Percentiles rank a stretch among this genome's conserved stretches.
phyloP scores from a whole-genome alignment of 495 filamentous ascomycete species.

The Talaromyces thailandensis region DNA sequence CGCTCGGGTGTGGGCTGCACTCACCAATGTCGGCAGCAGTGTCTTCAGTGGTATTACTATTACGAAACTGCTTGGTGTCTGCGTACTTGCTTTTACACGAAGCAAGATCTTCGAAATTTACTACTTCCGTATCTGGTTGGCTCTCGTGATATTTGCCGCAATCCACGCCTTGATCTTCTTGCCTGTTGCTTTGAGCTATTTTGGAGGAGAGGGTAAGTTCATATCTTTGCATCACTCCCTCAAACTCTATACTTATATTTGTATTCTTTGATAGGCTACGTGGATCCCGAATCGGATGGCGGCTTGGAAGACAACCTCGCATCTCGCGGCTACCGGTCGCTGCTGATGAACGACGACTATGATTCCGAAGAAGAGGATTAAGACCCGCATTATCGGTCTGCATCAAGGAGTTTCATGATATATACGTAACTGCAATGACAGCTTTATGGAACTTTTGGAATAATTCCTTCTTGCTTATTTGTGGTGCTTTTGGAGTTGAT shows the following conservation, averaged over 20 bases:
- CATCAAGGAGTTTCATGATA: not conserved
- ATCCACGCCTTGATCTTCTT: constrained; percentile 84
- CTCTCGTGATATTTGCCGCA: constrained; percentile 82
- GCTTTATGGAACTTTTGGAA: not conserved
- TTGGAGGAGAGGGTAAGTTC: constrained; percentile 68
- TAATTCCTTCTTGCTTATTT: not conserved
- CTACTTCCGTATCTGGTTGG: constrained; percentile 94
- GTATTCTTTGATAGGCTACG: constrained; percentile 47
- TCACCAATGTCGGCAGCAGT: constrained; percentile 86
- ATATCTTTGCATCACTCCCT: not conserved
- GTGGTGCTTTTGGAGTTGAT: not conserved
- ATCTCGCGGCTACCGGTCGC: constrained; percentile 38
- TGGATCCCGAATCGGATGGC: constrained; percentile 74
- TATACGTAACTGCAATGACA: not conserved
- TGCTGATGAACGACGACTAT: constrained; percentile 41
- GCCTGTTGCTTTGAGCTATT: constrained; percentile 78
- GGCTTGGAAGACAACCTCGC: constrained; percentile 79
- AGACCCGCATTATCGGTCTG: not conserved
- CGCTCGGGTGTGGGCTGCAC: constrained; percentile 78
- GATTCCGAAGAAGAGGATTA: constrained; percentile 39
- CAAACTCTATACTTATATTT: constrained; percentile 1
- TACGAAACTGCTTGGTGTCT: constrained; percentile 89
- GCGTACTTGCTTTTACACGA: constrained; percentile 83
- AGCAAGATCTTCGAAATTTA: constrained; percentile 99
- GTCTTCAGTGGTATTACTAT: constrained; percentile 96